These are phyloP conservation scores for Choanephora cucurbitarum DNA, from an alignment of 371 early-diverging fungal species.

Conservation along the genomic window DNA sequence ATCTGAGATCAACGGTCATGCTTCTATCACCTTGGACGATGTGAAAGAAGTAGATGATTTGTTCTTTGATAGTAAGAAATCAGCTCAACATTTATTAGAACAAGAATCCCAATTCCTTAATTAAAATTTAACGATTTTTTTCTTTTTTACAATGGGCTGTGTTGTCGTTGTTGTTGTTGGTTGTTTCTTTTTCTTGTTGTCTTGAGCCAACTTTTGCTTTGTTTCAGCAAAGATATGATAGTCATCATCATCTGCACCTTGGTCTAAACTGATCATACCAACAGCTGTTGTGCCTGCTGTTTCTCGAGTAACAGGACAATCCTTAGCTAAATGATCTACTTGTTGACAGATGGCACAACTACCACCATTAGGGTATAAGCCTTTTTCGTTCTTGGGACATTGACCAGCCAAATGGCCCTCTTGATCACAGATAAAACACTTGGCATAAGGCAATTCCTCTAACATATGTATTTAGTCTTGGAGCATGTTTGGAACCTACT, in stretches of 20 bases:
- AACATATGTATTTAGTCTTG: neutral
- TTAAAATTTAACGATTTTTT: constrained; percentile 33
- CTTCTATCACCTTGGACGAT: constrained; percentile 77
- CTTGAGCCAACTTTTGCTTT: constrained; percentile 50
- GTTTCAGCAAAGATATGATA: constrained; percentile 67
- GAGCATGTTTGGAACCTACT: no score
- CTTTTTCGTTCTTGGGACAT: constrained; percentile 86
- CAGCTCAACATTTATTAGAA: constrained; percentile 65
- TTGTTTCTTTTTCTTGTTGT: constrained; percentile 42
- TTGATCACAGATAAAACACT: constrained; percentile 86
- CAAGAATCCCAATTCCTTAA: constrained; percentile 44
- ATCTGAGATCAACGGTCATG: constrained; percentile 82
- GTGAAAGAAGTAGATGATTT: constrained; percentile 82
- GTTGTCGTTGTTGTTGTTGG: neutral
- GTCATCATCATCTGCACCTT: constrained; percentile 86
- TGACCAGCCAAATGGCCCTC: constrained; percentile 82
- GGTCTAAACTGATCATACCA: constrained; percentile 69
- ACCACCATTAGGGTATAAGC: constrained; percentile 93
- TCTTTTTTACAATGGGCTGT: constrained; percentile 25
- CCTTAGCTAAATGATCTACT: constrained; percentile 82
- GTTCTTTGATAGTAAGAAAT: constrained; percentile 92
- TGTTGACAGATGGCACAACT: constrained; percentile 86
- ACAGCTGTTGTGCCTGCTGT: constrained; percentile 64
- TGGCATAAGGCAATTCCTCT: constrained; percentile 67
- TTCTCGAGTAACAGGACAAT: constrained; percentile 74